Base-by-base conservation (phyloP, 2,329 filamentous ascomycete genomes). In the Pseudofabraea citricarpa region DNA sequence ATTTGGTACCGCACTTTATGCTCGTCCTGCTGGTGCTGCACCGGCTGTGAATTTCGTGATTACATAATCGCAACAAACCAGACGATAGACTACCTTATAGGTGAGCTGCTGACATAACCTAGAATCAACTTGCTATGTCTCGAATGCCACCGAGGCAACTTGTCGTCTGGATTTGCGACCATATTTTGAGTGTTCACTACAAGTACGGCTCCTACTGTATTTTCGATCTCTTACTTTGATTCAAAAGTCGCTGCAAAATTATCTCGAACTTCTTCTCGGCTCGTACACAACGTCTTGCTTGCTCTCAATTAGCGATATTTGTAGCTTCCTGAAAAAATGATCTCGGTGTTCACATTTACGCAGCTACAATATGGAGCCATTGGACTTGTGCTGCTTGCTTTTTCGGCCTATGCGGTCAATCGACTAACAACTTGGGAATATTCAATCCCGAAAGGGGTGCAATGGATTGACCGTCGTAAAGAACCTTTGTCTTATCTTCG, bases 41-140 rank as follows among this genome's bases (percentile, higher is more conserved):
- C 29, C n/a, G n/a, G n/a, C n/a, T n/a, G n/a, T n/a, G n/a, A 5
- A 23, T 37, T 18, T 12, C 35, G 35, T 22, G 23, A 23, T 37
- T 37, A 37, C 35, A 37, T 37, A 37, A 37, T 37, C 35, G 19
- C 9, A n/a, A 22, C 19, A 24, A 37, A n/a, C 10, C 35, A 22
- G 10, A 8, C 15, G 35, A 15, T 37, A 37, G 35, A 37, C 35
- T 37, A 37, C n/a, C 19, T 37, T 37, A 37, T 12, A 22, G 35
- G 35, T 37, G 19, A 37, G 35, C 35, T 37, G 35, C 35, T 37
- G 35, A 37, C 35, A 37, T 37, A 37, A 37, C 19, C 35, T 37
- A n/a, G 18, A 1, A 37, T 37, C 6, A n/a, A 12, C 3, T 37
- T 22, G 13, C 12, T 23, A 18, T 13, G 18, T 13, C 16, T 15